Evolutionary conservation across 257 asterid genomes (phyloP), one percentile per base, ranked within the genome.

Genomic region (Linaria vulgaris): DNA sequence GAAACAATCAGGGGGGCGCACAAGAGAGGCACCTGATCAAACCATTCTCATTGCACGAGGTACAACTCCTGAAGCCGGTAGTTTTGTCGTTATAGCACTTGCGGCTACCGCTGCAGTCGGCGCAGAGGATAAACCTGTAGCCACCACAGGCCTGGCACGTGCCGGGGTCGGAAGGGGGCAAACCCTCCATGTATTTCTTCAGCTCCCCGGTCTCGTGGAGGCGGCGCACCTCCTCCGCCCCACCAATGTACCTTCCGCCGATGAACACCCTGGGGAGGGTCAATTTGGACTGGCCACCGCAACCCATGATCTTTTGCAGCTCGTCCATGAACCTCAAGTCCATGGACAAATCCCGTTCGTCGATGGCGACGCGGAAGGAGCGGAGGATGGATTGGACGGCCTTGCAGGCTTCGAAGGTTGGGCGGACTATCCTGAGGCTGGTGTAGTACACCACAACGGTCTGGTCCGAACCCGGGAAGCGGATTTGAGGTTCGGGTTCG

Each of bases 21-120:
- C 99, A 92, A 78, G 91, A 85, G 12, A 96, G 87, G 96, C 99
- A 92, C 94, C 95, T 90, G 83, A 85, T 68, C 71, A 89, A 82
- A 51, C 97, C 99, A 70, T 92, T 85, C 82, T 83, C 96, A 64
- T 87, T 89, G 87, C 99, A 92, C 55, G 73, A 72, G 44, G 83
- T 81, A 64, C 99, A 92, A 66, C 82, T 76, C 85, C 83, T 78
- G 74, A 87, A 89, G 66, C 90, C 94, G 20, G 80, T 61, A 74
- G 85, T 89, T 11, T 34, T 8, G 68, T 79, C 96, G 52, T 79
- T 77, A 67, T 79, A 91, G 78, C 78, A 80, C 75, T 87, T 92
- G 54, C 72, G 96, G 85, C 97, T 85, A 30, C 99, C 99, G 39
- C 70, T 76, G 69, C 99, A 92, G 44, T 83, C 86, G 20, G 64